These are phyloP conservation scores for Ascochyta clinopodiicola DNA, from an alignment of 2,329 filamentous ascomycete species.

Conservation along the genomic window DNA sequence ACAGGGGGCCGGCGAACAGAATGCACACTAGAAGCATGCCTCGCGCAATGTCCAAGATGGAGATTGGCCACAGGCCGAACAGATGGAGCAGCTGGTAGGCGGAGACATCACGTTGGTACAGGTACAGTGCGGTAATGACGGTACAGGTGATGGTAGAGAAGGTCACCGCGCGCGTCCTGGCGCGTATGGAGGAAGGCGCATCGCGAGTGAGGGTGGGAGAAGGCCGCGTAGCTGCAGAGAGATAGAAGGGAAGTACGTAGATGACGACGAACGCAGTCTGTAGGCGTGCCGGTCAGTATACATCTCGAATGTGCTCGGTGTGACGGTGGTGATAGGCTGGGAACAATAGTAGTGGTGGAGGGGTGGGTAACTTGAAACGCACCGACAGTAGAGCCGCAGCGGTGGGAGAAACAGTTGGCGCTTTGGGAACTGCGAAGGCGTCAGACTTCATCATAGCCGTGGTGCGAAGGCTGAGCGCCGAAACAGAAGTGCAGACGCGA, in stretches of 20 bases:
- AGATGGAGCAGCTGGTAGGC: constrained; percentile 65
- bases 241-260: constrained; percentile 92
- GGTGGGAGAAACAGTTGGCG: constrained; percentile 44
- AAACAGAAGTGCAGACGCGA: constrained; percentile 18
- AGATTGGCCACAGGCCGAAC: constrained; percentile 82
- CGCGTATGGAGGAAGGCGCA: constrained; percentile 86
- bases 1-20: constrained; percentile 85
- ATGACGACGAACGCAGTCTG: constrained; percentile 81
- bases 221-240: constrained; percentile 78
- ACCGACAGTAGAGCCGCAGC: constrained; percentile 49
- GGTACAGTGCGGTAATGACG: constrained; percentile 69
- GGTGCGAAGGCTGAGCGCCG: constrained; percentile 15
- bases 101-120: constrained; percentile 62
- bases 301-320: constrained; percentile 16
- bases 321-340: constrained; percentile 33
- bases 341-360: constrained; percentile 24
- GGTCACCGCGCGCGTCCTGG: constrained; percentile 80
- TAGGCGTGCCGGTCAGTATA: constrained; percentile 29
- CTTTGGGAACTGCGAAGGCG: constrained; percentile 43
- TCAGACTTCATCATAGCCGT: constrained; percentile 35
- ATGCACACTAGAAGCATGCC: constrained; percentile 74
- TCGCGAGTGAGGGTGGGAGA: constrained; percentile 81
- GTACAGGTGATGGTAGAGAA: constrained; percentile 75
- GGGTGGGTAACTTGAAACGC: constrained; percentile 41
- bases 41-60: constrained; percentile 67